These are phyloP conservation scores for Arthrobotrys conoides DNA, from an alignment of 2,329 filamentous ascomycete species.

Conservation along the genomic window DNA sequence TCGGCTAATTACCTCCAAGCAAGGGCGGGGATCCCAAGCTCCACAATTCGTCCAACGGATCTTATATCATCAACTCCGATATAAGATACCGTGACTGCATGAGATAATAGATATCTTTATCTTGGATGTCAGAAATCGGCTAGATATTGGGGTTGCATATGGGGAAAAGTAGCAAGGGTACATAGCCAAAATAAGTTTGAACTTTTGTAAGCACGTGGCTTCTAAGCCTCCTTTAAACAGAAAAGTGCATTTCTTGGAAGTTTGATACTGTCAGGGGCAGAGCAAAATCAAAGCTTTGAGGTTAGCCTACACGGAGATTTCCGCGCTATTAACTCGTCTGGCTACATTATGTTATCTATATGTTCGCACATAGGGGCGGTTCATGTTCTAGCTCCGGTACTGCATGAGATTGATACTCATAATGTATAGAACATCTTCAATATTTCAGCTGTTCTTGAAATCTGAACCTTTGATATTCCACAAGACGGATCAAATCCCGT, in stretches of 20 bases:
- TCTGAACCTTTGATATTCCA: too few relatives aligned
- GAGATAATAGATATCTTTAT: neutral
- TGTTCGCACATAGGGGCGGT: too few relatives aligned
- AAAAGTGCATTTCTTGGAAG: neutral
- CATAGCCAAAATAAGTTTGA: neutral
- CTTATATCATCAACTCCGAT: neutral
- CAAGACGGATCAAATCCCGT: neutral
- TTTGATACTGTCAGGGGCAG: neutral
- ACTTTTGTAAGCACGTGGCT: conserved; percentile 2
- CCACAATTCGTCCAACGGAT: conserved; percentile 10
- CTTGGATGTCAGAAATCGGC: too few relatives aligned
- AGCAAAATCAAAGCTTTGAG: too few relatives aligned
- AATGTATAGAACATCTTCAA: too few relatives aligned
- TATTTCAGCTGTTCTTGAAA: too few relatives aligned
- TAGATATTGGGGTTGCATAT: neutral
- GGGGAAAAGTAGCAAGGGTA: conserved; percentile 1
- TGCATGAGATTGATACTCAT: too few relatives aligned
- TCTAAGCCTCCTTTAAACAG: neutral
- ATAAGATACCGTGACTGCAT: neutral
- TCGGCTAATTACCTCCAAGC: conserved; percentile 7
- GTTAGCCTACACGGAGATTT: neutral
- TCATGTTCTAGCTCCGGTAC: too few relatives aligned
- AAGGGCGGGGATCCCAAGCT: neutral
- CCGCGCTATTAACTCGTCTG: conserved; percentile 14
- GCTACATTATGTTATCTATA: too few relatives aligned